Evolutionary conservation across 805 yeast genomes (phyloP), one percentile per base, ranked within the genome.

Genomic region (Cyberlindnera samutprakarnensis): DNA sequence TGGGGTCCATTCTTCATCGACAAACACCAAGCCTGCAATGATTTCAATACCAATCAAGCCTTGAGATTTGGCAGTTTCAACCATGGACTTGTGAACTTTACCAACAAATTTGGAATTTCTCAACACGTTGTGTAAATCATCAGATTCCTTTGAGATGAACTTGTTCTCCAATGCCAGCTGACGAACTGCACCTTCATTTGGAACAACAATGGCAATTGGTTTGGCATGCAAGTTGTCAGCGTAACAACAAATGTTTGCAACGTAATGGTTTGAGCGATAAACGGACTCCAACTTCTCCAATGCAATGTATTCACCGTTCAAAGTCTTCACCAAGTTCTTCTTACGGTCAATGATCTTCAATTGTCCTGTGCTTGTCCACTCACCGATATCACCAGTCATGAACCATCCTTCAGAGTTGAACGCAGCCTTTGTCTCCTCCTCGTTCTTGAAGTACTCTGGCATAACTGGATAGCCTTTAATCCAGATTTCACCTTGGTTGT

Each of bases 221-320:
- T 86, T 90, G 41, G 84, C 90, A 58, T 82, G 82, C 43, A 65
- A 64, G 49, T 74, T 76, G 60, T 92, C 96, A 30, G 97, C 97
- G 56, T 88, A 90, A 42, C 87, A 88, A 62, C 96, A 88, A 42
- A 90, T 66, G 64, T 92, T 90, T 33, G 66, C 61, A 23, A 90
- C 92, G 42, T 68, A 66, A 27, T 73, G 62, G 59, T 81, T 81
- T 19, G 96, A 80, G 62, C 96, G 75, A 67, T 92, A 92, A 30
- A 83, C 68, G 9, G 95, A 72, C 64, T 92, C 98, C 44, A 92
- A 66, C 62, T 88, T 88, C 63, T 92, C 98, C 51, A 92, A 70
- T 4, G 98, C 98, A 58, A 92, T 85, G 61, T 92, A 92, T 66
- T 92, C 98, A 62, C 98, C 98, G 57, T 92, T 90, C 51, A 74